Conservation (phyloP, 2,329 filamentous ascomycete genomes). For the Verticillium longisporum region DNA sequence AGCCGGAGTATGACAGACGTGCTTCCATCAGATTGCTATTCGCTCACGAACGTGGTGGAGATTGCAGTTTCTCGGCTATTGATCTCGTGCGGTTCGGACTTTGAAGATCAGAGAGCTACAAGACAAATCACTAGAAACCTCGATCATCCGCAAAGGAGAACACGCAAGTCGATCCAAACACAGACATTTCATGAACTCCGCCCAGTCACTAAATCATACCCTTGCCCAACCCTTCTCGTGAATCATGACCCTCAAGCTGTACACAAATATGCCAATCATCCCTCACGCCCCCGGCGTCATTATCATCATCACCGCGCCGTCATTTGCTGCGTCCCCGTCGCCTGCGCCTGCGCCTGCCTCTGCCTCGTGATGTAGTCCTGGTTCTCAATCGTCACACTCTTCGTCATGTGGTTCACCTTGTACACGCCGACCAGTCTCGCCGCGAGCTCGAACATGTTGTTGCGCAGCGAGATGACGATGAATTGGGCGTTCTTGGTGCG, state of each 20-base stretch:
- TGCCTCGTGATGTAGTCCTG: conserved; percentile 59
- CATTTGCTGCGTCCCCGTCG: conserved; percentile 6
- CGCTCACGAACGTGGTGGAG: neutral
- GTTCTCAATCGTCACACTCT: conserved; percentile 86
- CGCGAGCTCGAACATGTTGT: conserved; percentile 99
- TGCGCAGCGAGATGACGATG: conserved; percentile 93
- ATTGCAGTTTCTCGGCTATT: neutral
- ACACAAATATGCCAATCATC: neutral
- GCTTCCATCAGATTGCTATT: neutral
- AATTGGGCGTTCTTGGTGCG: conserved; percentile 98
- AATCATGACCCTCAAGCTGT: conserved; percentile 11
- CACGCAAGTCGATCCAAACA: neutral
- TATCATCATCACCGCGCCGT: neutral
- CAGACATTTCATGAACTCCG: neutral
- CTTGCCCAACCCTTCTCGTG: neutral
- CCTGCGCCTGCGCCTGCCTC: conserved; percentile 21
- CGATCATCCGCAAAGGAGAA: neutral
- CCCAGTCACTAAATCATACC: neutral
- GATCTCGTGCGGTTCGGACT: neutral
- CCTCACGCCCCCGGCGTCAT: neutral
- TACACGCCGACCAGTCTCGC: conserved; percentile 92
- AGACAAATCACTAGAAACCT: neutral
- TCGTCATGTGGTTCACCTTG: conserved; percentile 99
- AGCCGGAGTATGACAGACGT: neutral
- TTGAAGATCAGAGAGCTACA: neutral